Conservation (phyloP, 1,284 basidiomycete species). For the Cystobasidium slooffiae region DNA sequence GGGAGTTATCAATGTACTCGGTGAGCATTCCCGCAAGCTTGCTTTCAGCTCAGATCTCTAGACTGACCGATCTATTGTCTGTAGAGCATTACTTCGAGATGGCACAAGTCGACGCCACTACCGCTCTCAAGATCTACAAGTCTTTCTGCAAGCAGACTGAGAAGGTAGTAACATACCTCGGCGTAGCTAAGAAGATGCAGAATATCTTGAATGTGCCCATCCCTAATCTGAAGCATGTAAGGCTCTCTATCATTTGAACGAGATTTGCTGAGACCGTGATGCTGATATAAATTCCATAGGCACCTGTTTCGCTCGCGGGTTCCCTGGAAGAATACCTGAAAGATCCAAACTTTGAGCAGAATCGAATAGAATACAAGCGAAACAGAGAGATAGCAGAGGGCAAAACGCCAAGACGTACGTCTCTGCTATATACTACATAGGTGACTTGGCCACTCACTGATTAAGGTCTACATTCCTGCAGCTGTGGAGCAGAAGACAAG, state of each 20-base stretch:
- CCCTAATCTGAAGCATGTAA: slow-evolving; percentile 88
- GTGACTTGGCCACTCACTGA: slow-evolving; percentile 43
- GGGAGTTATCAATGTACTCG: slow-evolving; percentile 94
- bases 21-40: slow-evolving; percentile 58
- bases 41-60: neutral
- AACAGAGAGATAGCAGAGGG: slow-evolving; percentile 78
- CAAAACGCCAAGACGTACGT: slow-evolving; percentile 56
- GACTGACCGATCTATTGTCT: slow-evolving; percentile 19
- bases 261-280: neutral
- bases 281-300: slow-evolving; percentile 61
- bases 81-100: slow-evolving; percentile 99
- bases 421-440: slow-evolving; percentile 52
- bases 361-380: slow-evolving; percentile 85
- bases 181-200: slow-evolving; percentile 88
- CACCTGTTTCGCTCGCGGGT: slow-evolving; percentile 88
- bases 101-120: slow-evolving; percentile 86
- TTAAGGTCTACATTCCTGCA: slow-evolving; percentile 48
- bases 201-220: slow-evolving; percentile 90
- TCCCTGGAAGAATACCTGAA: slow-evolving; percentile 94
- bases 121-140: slow-evolving; percentile 86
- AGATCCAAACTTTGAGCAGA: slow-evolving; percentile 94
- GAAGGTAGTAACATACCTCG: slow-evolving; percentile 88
- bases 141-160: slow-evolving; percentile 95
- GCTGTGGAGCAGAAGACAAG: slow-evolving; percentile 1
- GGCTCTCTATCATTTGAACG: slow-evolving; percentile 53